Evolutionary conservation across 106 monocot genomes (phyloP), one percentile per base, ranked within the genome.

Genomic region (Phalaenopsis equestris): DNA sequence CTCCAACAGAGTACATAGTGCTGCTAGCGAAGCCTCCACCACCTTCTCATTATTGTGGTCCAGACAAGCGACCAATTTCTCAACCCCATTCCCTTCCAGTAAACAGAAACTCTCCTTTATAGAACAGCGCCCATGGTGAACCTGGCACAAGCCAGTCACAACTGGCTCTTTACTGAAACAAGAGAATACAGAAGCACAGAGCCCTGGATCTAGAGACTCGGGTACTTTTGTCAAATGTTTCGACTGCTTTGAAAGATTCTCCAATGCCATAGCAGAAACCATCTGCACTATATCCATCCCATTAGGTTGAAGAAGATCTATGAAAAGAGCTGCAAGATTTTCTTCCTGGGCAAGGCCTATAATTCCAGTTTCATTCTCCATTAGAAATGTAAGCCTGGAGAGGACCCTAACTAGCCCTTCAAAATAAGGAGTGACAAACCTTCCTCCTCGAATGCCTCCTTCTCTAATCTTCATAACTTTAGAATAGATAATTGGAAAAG

Each of bases 101-200:
- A 97, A 86, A 80, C 96, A 97, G 83, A 97, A 97, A 43, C 82
- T 92, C 42, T 92, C 90, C 72, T 76, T 87, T 74, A 84, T 72
- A 4, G 94, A 97, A 72, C 96, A 97, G 45, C 92, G 41, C 19
- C 96, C 96, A 43, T 37, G 83, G 81, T 97, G 96, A 17, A 97
- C 87, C 24, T 19, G 75, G 73, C 96, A 97, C 1, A 86, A 67
- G 23, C 88, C 90, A 19, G 78, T 73, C 64, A 82, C 41, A 15
- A 11, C 75, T 8, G 79, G 86, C 46, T 75, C 79, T 64, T 84
- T 86, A 45, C 78, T 79, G 48, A 90, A 83, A 77, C 92, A 90
- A 64, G 84, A 75, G 36, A 93, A 85, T 19, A 89, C 67, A 38
- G 82, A 80, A 47, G 70, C 72, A 80, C 83, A 89, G 4, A 87